phyloP scores from a whole-genome alignment of 495 filamentous ascomycete genomes.

The Lophiostoma macrostomum region DNA sequence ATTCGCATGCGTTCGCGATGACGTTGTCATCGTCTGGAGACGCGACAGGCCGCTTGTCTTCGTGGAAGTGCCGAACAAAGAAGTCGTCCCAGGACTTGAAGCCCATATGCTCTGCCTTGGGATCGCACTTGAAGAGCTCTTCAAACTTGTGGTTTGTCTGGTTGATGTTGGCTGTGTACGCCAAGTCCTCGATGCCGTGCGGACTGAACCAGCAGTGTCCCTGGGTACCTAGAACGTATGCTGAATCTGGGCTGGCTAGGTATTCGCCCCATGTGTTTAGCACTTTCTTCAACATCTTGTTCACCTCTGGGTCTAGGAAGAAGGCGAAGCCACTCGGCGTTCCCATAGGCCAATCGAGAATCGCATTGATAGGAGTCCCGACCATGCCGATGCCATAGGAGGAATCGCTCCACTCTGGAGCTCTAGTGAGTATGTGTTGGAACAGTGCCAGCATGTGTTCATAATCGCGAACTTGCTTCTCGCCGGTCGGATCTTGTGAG shows the following conservation, averaged over 20 bases:
- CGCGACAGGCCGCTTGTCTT: constrained; percentile 55
- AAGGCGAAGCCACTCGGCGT: constrained; percentile 63
- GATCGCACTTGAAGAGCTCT: too few species aligned
- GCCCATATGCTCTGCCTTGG: too few species aligned
- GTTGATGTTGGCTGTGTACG: too few species aligned
- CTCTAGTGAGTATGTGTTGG: constrained; percentile 60
- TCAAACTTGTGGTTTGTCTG: too few species aligned
- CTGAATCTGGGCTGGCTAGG: constrained; percentile 55
- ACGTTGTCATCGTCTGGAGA: constrained; percentile 52
- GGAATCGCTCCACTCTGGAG: constrained; percentile 51
- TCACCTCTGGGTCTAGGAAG: constrained; percentile 66
- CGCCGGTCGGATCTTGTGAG: too few species aligned
- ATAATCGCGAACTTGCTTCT: too few species aligned
- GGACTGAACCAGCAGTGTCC: constrained; percentile 62
- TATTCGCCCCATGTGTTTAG: constrained; percentile 66
- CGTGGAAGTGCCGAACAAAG: constrained; percentile 51
- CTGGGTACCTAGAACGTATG: constrained; percentile 52
- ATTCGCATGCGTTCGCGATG: constrained; percentile 67
- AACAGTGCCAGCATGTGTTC: constrained; percentile 64
- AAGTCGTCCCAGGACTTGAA: too few species aligned
- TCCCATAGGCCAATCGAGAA: constrained; percentile 70
- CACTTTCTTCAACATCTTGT: constrained; percentile 63
- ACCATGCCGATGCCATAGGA: constrained; percentile 57
- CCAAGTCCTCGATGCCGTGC: too few species aligned
- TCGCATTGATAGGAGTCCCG: constrained; percentile 63